Evolutionary conservation across 2,329 filamentous ascomycete species (phyloP).

Genomic region (Cladobotryum protrusum): DNA sequence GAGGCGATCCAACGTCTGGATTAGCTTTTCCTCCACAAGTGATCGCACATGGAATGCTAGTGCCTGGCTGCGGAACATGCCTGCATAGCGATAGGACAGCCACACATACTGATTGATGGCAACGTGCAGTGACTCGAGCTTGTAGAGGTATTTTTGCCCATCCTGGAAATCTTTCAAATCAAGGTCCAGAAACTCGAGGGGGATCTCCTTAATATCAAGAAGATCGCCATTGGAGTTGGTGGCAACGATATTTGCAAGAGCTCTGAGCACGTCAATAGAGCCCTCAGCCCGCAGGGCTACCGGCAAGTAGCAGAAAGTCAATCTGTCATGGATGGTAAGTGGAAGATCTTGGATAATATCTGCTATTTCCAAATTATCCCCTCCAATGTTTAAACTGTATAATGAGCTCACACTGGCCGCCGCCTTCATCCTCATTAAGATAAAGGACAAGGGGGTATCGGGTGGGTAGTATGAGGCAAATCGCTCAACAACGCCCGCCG

Average conservation of each 20-base stretch:
- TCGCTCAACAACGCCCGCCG: slow-evolving; percentile 61
- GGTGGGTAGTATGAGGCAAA: slow-evolving; percentile 79
- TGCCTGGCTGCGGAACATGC: slow-evolving; percentile 67
- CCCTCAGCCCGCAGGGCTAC: slow-evolving; percentile 46
- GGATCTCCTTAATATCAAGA: slow-evolving; percentile 62
- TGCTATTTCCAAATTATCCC: slow-evolving; percentile 58
- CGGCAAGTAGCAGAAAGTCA: slow-evolving; percentile 70
- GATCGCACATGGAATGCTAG: slow-evolving; percentile 75
- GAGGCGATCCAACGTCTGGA: slow-evolving; percentile 41
- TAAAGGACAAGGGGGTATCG: slow-evolving; percentile 74
- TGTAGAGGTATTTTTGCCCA: slow-evolving; percentile 52
- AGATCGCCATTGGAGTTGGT: slow-evolving; percentile 60
- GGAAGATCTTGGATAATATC: slow-evolving; percentile 68
- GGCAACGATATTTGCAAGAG: slow-evolving; percentile 65
- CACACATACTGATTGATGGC: slow-evolving; percentile 81
- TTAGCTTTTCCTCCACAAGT: slow-evolving; percentile 70
- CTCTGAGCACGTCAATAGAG: slow-evolving; percentile 47
- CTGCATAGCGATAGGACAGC: slow-evolving; percentile 83
- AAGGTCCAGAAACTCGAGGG: slow-evolving; percentile 69
- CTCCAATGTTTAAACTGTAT: slow-evolving; percentile 59
- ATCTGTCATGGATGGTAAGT: slow-evolving; percentile 66
- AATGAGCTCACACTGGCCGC: slow-evolving; percentile 56
- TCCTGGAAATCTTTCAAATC: slow-evolving; percentile 36
- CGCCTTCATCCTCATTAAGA: slow-evolving; percentile 69
- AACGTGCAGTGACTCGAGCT: slow-evolving; percentile 74